A percentile compares a stretch with the other conserved stretches of the same genome.
Conservation (phyloP, 805 yeast species). For the Clavispora carvajalis region DNA sequence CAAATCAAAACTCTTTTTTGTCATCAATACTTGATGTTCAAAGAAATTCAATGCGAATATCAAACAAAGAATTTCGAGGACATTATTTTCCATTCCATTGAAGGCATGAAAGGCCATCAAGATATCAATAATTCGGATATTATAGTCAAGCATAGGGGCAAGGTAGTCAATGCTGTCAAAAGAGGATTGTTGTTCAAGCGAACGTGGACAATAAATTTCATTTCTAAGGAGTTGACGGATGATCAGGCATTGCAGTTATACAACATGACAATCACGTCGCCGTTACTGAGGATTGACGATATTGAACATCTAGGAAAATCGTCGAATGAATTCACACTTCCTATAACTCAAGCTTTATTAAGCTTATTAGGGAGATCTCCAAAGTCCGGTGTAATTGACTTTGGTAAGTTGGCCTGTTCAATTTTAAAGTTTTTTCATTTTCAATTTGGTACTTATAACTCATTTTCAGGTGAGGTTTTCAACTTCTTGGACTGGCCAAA, state of each 20-base stretch:
- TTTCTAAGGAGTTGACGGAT: conserved; percentile 13
- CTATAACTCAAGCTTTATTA: conserved; percentile 37
- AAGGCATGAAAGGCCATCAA: conserved; percentile 5
- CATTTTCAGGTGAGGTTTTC: conserved; percentile 38
- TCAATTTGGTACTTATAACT: conserved; percentile 24
- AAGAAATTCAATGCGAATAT: conserved; percentile 11
- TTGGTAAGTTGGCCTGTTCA: neutral
- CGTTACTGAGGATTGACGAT: conserved; percentile 8
- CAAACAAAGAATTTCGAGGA: conserved; percentile 7
- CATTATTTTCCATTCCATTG: conserved; percentile 11
- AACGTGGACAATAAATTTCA: conserved; percentile 18
- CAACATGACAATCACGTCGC: conserved; percentile 11
- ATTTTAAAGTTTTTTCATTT: conserved; percentile 14
- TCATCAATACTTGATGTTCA: conserved; percentile 11
- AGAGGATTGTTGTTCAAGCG: conserved; percentile 15
- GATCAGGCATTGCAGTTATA: conserved; percentile 17
- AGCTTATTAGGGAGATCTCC: neutral
- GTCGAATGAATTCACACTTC: conserved; percentile 36
- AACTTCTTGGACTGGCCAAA: conserved; percentile 26
- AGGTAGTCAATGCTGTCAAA: conserved; percentile 10
- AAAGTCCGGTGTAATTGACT: neutral
- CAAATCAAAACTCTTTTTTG: conserved; percentile 2
- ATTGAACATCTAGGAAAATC: conserved; percentile 10
- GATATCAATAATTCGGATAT: neutral
- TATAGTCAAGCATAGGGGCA: conserved; percentile 5